phyloP scores from a whole-genome alignment of 1,139 yeast species.

The Blastobotrys arbuscula region DNA sequence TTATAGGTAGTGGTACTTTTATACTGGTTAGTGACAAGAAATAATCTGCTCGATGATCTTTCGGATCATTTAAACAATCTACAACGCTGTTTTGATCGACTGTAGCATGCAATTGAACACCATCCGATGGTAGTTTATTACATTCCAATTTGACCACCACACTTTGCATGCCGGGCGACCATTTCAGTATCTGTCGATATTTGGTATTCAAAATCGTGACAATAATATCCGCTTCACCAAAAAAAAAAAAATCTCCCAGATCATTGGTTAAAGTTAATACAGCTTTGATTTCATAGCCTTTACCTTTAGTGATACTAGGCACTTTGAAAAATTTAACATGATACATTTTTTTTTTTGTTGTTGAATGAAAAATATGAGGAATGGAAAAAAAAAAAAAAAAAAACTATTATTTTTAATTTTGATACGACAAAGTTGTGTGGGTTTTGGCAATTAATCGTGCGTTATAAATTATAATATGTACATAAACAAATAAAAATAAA shows the following conservation, averaged over 20 bases:
- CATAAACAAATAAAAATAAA: too few relatives aligned
- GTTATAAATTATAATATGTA: neutral
- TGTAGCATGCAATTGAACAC: slow-evolving; percentile 2
- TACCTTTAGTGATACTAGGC: slow-evolving; percentile 17
- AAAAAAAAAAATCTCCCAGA: slow-evolving; percentile 31
- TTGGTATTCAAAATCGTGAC: slow-evolving; percentile 3
- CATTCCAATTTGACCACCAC: slow-evolving; percentile 4
- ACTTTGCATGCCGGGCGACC: slow-evolving; percentile 19
- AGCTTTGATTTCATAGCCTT: slow-evolving; percentile 16
- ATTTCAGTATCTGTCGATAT: slow-evolving; percentile 6
- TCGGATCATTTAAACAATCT: slow-evolving; percentile 11
- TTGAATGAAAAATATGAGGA: neutral
- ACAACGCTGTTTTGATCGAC: slow-evolving; percentile 8
- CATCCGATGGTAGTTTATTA: neutral
- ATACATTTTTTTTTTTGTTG: slow-evolving; percentile 16
- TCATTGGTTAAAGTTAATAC: slow-evolving; percentile 32
- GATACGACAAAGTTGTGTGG: too few relatives aligned
- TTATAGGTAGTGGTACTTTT: neutral
- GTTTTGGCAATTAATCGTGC: too few relatives aligned
- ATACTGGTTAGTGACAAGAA: slow-evolving; percentile 7
- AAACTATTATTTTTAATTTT: too few relatives aligned
- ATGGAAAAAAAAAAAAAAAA: neutral
- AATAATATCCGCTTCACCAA: slow-evolving; percentile 23
- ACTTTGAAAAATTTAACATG: slow-evolving; percentile 27
- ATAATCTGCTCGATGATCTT: slow-evolving; percentile 7